Evolutionary conservation across 2,329 filamentous ascomycete genomes (phyloP), one percentile per base, ranked within the genome.

Genomic region (Ceratocystiopsis sp.): DNA sequence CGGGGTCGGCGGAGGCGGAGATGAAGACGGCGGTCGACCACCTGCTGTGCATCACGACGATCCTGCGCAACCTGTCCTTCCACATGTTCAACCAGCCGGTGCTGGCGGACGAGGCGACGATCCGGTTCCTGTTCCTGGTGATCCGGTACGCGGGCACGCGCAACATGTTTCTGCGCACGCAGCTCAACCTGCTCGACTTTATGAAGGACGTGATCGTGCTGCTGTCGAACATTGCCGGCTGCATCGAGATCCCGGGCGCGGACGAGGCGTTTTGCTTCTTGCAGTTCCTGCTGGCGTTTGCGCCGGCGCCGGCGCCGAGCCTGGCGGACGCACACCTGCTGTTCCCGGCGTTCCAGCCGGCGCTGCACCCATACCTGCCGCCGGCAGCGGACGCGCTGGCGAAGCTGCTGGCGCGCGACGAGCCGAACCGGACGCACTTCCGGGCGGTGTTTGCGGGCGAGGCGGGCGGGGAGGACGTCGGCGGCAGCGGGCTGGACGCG

Each of bases 141-240:
- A 86, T 96, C 49, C 73, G 86, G 46, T 84, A 91, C 51, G 69
- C 96, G 14, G 91, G 89, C 29, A 95, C 87, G 4, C 80, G 86
- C 14, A 85, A 85, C 52, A 84, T 89, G 70, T 71, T 96, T 29
- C 64, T 96, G 37, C 77, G 85, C 35, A 84, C 78, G 4, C 73
- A 91, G 50, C 69, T 73, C 54, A 94, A 95, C 60, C 91, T 83
- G 0, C 66, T 95, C 50, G 91, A 98, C 59, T 89, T 96, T 54
- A 93, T 95, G 84, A 98, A 98, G 62, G 91, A 98, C 58, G 68
- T 86, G 29, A 75, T 96, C 45, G 80, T 85, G 15, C 77, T 93
- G 51, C 67, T 98, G 43, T 95, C 89, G 45, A 96, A 98, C 58
- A 75, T 93, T 40, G 78, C 86, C 9, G 76, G 83, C 39, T 73